Evolutionary conservation across 2,329 filamentous ascomycete species (phyloP).

Genomic region (Phyllachora maydis): DNA sequence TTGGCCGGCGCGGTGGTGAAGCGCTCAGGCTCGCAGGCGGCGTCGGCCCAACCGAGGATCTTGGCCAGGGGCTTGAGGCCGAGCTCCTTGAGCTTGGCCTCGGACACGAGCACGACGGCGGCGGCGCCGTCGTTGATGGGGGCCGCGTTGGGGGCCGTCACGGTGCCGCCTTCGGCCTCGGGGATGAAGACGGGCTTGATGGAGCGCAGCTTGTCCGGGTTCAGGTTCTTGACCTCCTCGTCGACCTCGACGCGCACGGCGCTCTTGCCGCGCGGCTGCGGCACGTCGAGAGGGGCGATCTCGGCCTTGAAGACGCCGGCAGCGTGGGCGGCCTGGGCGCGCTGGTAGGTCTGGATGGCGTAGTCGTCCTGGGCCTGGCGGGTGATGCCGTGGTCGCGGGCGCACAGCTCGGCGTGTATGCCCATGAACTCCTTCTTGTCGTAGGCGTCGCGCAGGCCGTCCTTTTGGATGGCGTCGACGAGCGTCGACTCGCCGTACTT

Average conservation of each 20-base stretch:
- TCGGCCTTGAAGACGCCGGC: conserved; percentile 65
- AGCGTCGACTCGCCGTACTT: conserved; percentile 88
- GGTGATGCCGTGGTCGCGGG: conserved; percentile 58
- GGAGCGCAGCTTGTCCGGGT: conserved; percentile 60
- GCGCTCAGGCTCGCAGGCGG: conserved; percentile 74
- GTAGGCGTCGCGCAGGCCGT: conserved; percentile 87
- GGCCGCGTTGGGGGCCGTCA: conserved; percentile 91
- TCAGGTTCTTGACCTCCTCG: conserved; percentile 91
- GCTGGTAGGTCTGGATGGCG: conserved; percentile 87
- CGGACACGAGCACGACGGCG: conserved; percentile 81
- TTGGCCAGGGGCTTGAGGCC: conserved; percentile 82
- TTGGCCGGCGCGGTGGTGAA: conserved; percentile 90
- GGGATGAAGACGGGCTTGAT: conserved; percentile 73
- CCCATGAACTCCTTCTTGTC: conserved; percentile 93
- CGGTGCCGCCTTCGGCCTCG: conserved; percentile 53
- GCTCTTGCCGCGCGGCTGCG: conserved; percentile 80
- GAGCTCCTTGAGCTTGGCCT: conserved; percentile 83
- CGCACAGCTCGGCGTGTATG: conserved; percentile 78
- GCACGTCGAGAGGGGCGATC: conserved; percentile 77
- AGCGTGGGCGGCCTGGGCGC: conserved; percentile 70
- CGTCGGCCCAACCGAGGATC: conserved; percentile 94
- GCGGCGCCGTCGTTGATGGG: conserved; percentile 90
- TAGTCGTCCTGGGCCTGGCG: conserved; percentile 87
- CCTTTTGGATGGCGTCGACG: conserved; percentile 81
- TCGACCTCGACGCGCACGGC: conserved; percentile 61